Evolutionary conservation across 2,329 filamentous ascomycete species (phyloP).

Genomic region (Fusarium nanum): DNA sequence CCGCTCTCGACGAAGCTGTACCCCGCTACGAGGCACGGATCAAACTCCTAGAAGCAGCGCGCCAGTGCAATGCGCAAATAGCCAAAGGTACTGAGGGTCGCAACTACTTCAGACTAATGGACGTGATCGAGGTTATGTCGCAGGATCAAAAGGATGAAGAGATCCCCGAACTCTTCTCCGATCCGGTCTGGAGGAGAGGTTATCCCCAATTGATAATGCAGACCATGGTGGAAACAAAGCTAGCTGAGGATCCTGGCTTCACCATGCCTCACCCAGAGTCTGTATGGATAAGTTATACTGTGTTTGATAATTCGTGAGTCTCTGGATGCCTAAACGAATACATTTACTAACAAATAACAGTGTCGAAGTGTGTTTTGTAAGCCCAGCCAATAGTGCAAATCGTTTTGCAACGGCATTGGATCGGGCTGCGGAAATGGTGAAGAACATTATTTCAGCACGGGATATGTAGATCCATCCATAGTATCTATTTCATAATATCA

Average conservation of each 20-base stretch:
- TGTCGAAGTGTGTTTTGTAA: slow-evolving; percentile 5
- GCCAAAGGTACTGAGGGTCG: slow-evolving; percentile 1
- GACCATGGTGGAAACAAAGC: slow-evolving; percentile 10
- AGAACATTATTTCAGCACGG: neutral
- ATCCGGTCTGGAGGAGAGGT: slow-evolving; percentile 9
- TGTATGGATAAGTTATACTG: slow-evolving; percentile 13
- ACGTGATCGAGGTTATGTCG: slow-evolving; percentile 10
- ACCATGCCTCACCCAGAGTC: slow-evolving; percentile 13
- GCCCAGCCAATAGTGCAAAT: neutral
- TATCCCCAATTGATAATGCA: slow-evolving; percentile 9
- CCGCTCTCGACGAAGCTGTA: neutral
- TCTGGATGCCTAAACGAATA: too few relatives aligned
- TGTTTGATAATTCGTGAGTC: slow-evolving; percentile 4
- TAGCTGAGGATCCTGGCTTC: slow-evolving; percentile 5
- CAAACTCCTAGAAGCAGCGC: slow-evolving; percentile 4
- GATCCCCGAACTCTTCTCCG: neutral
- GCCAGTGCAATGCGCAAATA: slow-evolving; percentile 9
- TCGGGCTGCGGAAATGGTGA: slow-evolving; percentile 3
- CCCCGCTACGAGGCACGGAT: neutral
- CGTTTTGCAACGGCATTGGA: neutral
- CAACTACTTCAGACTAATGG: slow-evolving; percentile 10
- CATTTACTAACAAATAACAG: neutral
- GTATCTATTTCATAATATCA: neutral
- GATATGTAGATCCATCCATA: neutral
- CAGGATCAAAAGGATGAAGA: slow-evolving; percentile 4